Evolutionary conservation across 306 rosid genomes (phyloP).

Genomic region (Dalbergia oliveri): DNA sequence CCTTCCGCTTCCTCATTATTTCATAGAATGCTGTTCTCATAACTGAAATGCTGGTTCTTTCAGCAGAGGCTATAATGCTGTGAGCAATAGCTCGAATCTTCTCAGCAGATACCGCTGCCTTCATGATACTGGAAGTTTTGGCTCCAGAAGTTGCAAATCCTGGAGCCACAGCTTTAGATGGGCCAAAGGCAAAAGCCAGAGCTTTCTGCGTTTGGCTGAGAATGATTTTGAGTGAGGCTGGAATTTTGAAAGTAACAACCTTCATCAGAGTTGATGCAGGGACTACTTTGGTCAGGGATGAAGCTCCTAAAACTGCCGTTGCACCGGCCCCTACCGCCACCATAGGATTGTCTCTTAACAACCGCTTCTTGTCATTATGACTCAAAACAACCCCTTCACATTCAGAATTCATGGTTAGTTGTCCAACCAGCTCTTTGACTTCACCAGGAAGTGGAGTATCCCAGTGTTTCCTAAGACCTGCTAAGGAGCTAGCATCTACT

Average conservation of each 20-base stretch:
- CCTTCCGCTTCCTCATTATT: conserved; percentile 77
- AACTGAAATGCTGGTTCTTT: conserved; percentile 80
- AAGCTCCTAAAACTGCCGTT: conserved; percentile 78
- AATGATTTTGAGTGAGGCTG: conserved; percentile 65
- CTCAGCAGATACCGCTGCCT: conserved; percentile 78
- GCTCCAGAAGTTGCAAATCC: conserved; percentile 68
- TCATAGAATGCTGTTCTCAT: conserved; percentile 85
- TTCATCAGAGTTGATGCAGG: conserved; percentile 75
- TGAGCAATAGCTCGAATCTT: conserved; percentile 78
- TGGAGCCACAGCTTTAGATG: conserved; percentile 68
- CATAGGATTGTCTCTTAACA: conserved; percentile 64
- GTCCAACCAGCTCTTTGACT: conserved; percentile 63
- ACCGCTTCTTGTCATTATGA: conserved; percentile 55
- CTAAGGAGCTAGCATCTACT: conserved; percentile 74
- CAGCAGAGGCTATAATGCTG: conserved; percentile 72
- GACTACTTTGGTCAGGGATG: conserved; percentile 74
- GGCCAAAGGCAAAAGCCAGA: conserved; percentile 57
- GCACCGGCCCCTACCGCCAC: conserved; percentile 92
- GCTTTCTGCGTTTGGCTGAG: conserved; percentile 67
- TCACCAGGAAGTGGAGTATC: conserved; percentile 68
- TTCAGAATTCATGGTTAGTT: conserved; percentile 54
- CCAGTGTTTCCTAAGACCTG: conserved; percentile 87
- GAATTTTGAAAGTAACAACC: conserved; percentile 63
- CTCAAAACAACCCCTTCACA: conserved; percentile 49
- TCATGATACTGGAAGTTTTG: conserved; percentile 66